phyloP scores from a whole-genome alignment of 495 filamentous ascomycete genomes.

The Penicillium nucicola region DNA sequence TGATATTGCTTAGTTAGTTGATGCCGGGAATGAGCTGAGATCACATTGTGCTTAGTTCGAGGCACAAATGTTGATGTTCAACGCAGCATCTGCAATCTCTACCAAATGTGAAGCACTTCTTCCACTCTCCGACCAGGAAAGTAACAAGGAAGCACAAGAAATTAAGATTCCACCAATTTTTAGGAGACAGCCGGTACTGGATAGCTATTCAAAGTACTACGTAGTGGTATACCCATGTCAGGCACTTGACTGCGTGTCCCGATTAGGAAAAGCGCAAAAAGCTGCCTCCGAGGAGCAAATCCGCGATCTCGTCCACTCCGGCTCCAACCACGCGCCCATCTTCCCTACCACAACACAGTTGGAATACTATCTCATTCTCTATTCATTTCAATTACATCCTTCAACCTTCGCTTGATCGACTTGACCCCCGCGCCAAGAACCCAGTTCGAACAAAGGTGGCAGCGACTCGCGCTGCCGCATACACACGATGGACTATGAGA shows the following conservation, averaged over 20 bases:
- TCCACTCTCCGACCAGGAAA: neutral
- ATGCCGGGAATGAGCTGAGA: neutral
- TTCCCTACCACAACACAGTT: neutral
- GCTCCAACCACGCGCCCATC: constrained; percentile 6
- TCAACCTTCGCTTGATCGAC: neutral
- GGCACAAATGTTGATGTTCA: neutral
- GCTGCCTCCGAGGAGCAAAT: constrained; percentile 23
- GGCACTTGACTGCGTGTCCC: constrained; percentile 12
- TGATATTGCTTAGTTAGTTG: neutral
- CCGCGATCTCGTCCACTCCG: constrained; percentile 15
- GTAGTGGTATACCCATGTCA: neutral
- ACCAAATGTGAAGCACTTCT: constrained; percentile 11
- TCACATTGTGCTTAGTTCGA: neutral
- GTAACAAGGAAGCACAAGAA: neutral
- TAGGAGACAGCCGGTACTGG: too few relatives aligned
- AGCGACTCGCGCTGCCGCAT: constrained; percentile 26
- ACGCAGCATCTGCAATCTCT: neutral
- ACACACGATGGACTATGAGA: constrained; percentile 63
- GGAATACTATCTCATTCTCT: neutral
- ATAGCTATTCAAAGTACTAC: too few relatives aligned
- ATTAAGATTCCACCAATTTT: neutral
- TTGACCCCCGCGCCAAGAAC: constrained; percentile 4
- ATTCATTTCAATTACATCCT: neutral
- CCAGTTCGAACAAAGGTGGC: constrained; percentile 14
- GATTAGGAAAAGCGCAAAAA: constrained; percentile 37